Evolutionary conservation across 768 basidiomycete species (phyloP), one percentile per base, ranked within the genome.

Genomic region (Phaffia australis): DNA sequence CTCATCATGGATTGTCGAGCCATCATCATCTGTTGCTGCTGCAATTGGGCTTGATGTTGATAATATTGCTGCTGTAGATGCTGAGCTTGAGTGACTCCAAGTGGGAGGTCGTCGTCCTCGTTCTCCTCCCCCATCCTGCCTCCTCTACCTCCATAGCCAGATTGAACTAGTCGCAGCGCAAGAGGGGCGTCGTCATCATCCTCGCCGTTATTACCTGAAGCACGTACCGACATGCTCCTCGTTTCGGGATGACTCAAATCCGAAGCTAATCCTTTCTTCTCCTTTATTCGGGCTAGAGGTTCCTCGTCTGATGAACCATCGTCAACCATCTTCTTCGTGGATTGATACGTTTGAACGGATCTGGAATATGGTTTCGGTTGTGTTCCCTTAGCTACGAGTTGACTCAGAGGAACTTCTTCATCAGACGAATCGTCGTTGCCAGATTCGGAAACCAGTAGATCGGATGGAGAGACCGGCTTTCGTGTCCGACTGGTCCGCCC

Each of bases 21-120:
- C 54, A 67, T 65, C 55, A 27, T 8, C 25, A 48, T 42, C 35
- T 56, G 59, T 18, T 62, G 60, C 18, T 55, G 66, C 55, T 27
- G 49, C 56, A 19, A 46, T 48, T 56, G 66, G 27, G 54, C 54
- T 48, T 67, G 66, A 47, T 67, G 66, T 19, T 42, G 50, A 32
- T 62, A 55, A 54, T 67, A 67, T 23, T 56, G 42, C 55, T 67
- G 66, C 55, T 67, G 66, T 18, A 67, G 66, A 19, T 63, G 66
- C 25, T 67, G 66, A n/a, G 65, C 66, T 32, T 67, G 66, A 1
- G 66, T 61, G 23, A 67, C 21, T 2, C 66, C 66, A 18, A 67
- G 56, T n/a, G 66, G 66, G 16, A 67, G 25, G 46, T 62, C 60
- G 52, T 67, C 66, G 25, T 66, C 65, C 4, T 48, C 59, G 11